Base-by-base conservation (phyloP, 208 protist genomes). In the Phytomonas sp. region DNA sequence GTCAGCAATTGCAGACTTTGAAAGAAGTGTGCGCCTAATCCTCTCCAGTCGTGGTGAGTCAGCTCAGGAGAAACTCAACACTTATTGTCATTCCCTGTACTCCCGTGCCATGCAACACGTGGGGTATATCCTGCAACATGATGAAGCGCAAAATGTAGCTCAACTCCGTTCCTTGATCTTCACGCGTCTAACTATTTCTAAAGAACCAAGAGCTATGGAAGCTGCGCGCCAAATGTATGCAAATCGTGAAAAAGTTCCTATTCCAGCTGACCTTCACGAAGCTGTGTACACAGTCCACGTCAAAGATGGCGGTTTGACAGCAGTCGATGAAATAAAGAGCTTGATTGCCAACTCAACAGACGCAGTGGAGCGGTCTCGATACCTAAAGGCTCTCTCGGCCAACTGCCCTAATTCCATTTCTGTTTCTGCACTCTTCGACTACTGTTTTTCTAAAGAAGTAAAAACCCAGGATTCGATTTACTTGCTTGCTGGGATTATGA, bases 391-490 rank as follows among this genome's bases (percentile, higher is more conserved):
- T 6, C 72, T 94, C 37, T 74, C 81, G 7, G 75, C 72, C 3
- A 74, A 68, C 60, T 77, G 79, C 33, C 68, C 73, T 23, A 70
- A 69, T 32, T 70, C 77, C 10, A 70, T 42, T 29, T 69, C 70
- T 4, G 80, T 93, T 33, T n/a, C 33, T 12, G 77, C 82, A 4
- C 60, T 90, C 11, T 81, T 94, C 62, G 73, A 86, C 11, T 93
- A 79, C 61, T 72, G 79, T 29, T 73, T 94, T 12, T 90, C 85
- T n/a, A 82, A 82, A 62, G 82, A 83, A 52, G 81, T 91, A 31
- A 81, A 76, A 36, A 74, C 75, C 29, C 86, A 92, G 67, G 89
- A 93, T 71, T 70, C 83, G 63, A 33, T 80, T 14, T 80, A 76
- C 42, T 45, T 95, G 11, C 63, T 95, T 67, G 61, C 62, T 11